Conservation (phyloP, 139 green algal species). For the Chlorella ohadii region DNA sequence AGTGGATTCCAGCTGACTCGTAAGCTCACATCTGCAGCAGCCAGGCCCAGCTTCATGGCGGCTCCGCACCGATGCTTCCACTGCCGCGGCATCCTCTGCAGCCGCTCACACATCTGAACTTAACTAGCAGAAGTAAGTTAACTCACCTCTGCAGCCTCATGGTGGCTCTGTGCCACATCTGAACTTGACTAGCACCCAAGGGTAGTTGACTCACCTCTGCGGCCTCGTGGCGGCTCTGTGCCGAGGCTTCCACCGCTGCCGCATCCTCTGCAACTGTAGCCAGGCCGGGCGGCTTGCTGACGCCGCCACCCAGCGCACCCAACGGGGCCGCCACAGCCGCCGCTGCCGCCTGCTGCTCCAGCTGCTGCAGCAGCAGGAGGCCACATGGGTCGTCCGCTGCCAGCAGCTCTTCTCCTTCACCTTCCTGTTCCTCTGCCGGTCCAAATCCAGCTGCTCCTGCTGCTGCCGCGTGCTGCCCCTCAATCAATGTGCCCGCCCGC, state of each 20-base stretch:
- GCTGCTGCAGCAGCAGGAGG: neutral
- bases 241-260: slow-evolving; percentile 14
- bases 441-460: neutral
- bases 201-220: neutral
- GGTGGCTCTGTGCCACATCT: too few species aligned
- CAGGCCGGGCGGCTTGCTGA: neutral
- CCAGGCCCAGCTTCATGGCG: too few species aligned
- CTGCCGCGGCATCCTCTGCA: too few species aligned
- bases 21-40: too few species aligned
- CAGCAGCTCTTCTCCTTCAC: neutral
- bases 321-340: neutral
- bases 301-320: neutral
- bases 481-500: neutral
- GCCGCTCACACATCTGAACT: too few species aligned
- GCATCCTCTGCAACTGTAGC: neutral
- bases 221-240: slow-evolving; percentile 16
- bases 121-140: too few species aligned
- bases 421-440: too few species aligned
- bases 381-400: slow-evolving; percentile 2
- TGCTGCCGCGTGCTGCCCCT: neutral
- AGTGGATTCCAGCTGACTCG: too few species aligned
- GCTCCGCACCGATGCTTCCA: too few species aligned
- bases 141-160: too few species aligned
- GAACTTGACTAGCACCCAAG: too few species aligned
- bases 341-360: neutral